Conservation (phyloP, 495 filamentous ascomycete species). For the Penicillium daleae region DNA sequence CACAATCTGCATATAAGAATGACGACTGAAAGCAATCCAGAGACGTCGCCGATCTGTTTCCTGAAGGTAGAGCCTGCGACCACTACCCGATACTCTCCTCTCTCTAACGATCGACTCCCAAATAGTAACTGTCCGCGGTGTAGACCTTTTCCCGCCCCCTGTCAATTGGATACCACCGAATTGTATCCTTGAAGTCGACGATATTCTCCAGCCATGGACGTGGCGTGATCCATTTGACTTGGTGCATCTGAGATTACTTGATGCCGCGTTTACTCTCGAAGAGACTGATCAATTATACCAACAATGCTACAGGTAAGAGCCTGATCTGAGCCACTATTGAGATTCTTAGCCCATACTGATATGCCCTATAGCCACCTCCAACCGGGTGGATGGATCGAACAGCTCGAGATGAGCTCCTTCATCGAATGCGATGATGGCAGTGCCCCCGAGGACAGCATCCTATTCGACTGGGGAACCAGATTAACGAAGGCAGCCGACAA, state of each 20-base stretch:
- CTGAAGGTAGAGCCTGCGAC: slow-evolving; percentile 6
- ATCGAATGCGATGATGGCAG: background rate
- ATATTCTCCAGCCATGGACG: slow-evolving; percentile 35
- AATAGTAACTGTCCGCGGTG: slow-evolving; percentile 24
- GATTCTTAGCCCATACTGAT: background rate
- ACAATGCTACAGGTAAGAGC: slow-evolving; percentile 17
- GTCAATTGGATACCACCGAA: slow-evolving; percentile 37
- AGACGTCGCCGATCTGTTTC: slow-evolving; percentile 32
- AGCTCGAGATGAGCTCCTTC: background rate
- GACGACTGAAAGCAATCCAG: slow-evolving; percentile 11
- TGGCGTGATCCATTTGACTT: slow-evolving; percentile 32
- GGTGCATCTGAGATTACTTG: slow-evolving; percentile 35
- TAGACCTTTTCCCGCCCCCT: slow-evolving; percentile 30
- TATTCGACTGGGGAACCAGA: background rate
- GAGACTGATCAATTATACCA: slow-evolving; percentile 34
- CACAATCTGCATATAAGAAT: background rate
- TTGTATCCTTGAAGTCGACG: slow-evolving; percentile 36
- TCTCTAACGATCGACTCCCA: background rate
- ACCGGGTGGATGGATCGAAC: background rate
- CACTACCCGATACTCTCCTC: background rate
- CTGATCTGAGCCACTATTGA: background rate
- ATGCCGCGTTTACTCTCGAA: slow-evolving; percentile 19
- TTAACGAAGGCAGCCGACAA: background rate
- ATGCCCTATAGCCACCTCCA: background rate
- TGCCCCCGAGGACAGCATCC: background rate